Base-by-base conservation (phyloP, 2,329 filamentous ascomycete species). In the Pestalotiopsis fici region DNA sequence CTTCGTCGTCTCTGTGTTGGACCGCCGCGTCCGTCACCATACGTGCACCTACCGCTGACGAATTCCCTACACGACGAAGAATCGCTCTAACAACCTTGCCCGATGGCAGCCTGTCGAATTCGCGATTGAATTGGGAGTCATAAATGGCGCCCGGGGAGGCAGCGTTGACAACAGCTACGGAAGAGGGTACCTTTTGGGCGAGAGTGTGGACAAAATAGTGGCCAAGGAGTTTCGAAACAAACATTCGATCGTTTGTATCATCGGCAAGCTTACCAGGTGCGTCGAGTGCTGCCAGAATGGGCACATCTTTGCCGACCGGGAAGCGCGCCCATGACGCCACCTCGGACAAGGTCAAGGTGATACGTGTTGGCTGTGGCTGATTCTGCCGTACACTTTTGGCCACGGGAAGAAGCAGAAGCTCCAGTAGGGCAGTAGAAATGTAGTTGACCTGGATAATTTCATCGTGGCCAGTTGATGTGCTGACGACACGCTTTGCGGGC, bases 201-300 rank as follows among this genome's bases (percentile, higher is more conserved):
- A 80, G 69, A 66, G 77, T 74, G 3, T 71, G 69, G 11, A 81
- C 28, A 65, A 78, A 80, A 55, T 80, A 72, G 35, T 78, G 74
- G 18, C 72, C 75, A 1, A 81, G 68, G 0, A 77, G 69, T 69
- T 80, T 80, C 5, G 71, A 74, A 9, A 69, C 61, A 65, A 68
- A 67, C 67, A 69, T 69, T 15, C 71, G 59, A 28, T 71, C 70
- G 25, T 64, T 61, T 11, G 70, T 68, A 9, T 74, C 69, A 2
- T 21, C 18, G 15, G 43, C 43, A 47, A 57, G 11, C 54, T 9
- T 57, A 25, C 54, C 54, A 18, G 72, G 67, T 12, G 64, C 68
- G 12, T 75, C 73, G 4, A 76, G 65, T 3, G 69, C 61, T 1
- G 69, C 31, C 15, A 71, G 60, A 2, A 71, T 50, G 2, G 65